Evolutionary conservation across 441 rosid genomes (phyloP).

Genomic region (Bocquillonia castaneifolia): DNA sequence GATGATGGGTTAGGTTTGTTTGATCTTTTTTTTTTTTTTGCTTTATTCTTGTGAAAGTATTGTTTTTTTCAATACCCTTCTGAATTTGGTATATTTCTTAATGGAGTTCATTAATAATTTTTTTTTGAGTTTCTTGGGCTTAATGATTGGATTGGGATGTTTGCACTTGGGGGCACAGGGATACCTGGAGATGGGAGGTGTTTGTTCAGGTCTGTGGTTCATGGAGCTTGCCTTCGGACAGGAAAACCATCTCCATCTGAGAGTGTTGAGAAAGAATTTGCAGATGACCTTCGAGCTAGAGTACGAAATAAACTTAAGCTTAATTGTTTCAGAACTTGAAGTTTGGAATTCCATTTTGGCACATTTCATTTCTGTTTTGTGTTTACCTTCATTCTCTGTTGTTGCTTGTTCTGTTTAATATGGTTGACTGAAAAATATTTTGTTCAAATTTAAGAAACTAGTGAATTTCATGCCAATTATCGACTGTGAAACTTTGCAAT

Average conservation of each 20-base stretch:
- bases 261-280: conserved; percentile 49
- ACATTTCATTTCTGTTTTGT: neutral
- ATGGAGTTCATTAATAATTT: no score
- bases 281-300: conserved; percentile 61
- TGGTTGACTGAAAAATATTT: neutral
- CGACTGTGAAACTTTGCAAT: no score
- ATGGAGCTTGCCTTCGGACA: conserved; percentile 46
- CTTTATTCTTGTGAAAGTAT: neutral
- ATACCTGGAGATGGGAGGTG: conserved; percentile 74
- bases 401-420: neutral
- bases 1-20: conserved; percentile 34
- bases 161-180: conserved; percentile 30
- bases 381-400: neutral
- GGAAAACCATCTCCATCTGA: conserved; percentile 61
- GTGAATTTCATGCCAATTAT: no score
- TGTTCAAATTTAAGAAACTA: no score
- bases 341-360: neutral
- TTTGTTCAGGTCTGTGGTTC: conserved; percentile 63
- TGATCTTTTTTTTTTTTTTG: neutral
- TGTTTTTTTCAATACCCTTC: conserved; percentile 3
- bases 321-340: neutral
- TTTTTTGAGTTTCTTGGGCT: neutral
- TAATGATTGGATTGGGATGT: conserved; percentile 5
- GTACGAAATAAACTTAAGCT: conserved; percentile 23
- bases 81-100: neutral